phyloP scores from a whole-genome alignment of 2,329 filamentous ascomycete genomes.

The Emydomyces testavorans region DNA sequence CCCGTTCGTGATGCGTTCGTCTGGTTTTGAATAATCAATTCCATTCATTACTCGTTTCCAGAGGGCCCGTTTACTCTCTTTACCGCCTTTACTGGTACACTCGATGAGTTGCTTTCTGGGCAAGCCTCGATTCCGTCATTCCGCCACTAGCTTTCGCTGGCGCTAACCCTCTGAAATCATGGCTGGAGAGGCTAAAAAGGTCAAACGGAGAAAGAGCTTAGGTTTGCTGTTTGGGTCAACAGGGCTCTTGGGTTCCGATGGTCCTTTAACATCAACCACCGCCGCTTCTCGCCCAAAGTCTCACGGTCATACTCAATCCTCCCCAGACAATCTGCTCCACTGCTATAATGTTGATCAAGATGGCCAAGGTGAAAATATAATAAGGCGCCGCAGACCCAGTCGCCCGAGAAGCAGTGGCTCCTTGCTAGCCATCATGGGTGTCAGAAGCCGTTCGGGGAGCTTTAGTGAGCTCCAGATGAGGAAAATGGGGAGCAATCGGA shows the following conservation, averaged over 20 bases:
- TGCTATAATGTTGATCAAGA: background rate
- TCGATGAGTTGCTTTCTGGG: background rate
- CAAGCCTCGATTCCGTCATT: conserved; percentile 14
- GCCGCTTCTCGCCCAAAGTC: conserved; percentile 1
- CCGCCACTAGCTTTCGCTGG: conserved; percentile 9
- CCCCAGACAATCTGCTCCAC: conserved; percentile 26
- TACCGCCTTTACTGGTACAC: too few species aligned
- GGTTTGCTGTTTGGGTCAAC: conserved; percentile 10
- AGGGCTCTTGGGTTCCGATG: conserved; percentile 11
- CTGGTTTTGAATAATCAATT: conserved; percentile 5
- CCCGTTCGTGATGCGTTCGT: conserved; percentile 1
- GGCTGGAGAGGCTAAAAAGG: conserved; percentile 10
- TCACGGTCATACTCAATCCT: conserved; percentile 26
- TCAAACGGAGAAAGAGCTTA: conserved; percentile 13
- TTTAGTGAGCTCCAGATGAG: conserved; percentile 5
- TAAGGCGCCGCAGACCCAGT: conserved; percentile 6
- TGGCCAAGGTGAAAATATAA: background rate
- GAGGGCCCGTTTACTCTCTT: too few species aligned
- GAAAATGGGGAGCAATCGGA: background rate
- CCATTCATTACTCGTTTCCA: too few species aligned
- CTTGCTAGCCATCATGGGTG: conserved; percentile 10
- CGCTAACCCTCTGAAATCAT: conserved; percentile 1
- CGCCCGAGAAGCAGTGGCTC: conserved; percentile 15
- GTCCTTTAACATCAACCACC: background rate
- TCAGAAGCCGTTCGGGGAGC: conserved; percentile 2